A percentile compares a stretch with the other conserved stretches of the same genome.
These are phyloP conservation scores for Thraustochytrium striatum DNA, from an alignment of 352 stramenopile species.

Conservation along the genomic window DNA sequence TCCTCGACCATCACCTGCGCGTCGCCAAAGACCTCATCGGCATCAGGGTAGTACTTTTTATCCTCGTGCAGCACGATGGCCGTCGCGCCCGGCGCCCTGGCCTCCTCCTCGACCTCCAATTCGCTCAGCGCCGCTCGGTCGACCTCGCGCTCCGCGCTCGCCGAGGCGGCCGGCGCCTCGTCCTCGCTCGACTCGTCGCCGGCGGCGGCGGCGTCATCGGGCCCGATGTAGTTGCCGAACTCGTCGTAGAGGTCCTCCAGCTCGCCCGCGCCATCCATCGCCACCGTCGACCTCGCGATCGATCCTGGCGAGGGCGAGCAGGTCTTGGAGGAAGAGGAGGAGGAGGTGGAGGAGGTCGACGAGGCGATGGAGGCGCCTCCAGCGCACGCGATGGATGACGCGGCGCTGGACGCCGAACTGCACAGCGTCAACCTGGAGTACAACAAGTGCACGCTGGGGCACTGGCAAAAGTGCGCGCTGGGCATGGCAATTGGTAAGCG, in stretches of 20 bases:
- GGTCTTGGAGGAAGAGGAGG: too few relatives aligned
- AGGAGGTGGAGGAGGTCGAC: too few relatives aligned
- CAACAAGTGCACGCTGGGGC: background rate
- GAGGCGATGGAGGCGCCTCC: too few relatives aligned
- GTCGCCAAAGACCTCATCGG: constrained; percentile 74
- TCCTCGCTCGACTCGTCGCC: background rate
- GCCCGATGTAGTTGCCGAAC: constrained; percentile 99
- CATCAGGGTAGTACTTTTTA: constrained; percentile 98
- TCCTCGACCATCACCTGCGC: constrained; percentile 95
- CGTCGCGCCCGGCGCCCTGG: constrained; percentile 14
- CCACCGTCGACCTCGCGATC: background rate
- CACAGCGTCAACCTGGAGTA: background rate
- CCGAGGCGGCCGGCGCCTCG: background rate
- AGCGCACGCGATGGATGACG: too few relatives aligned
- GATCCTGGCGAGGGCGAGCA: too few relatives aligned
- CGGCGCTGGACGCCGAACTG: background rate
- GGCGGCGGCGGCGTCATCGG: constrained; percentile 51
- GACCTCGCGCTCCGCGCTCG: background rate
- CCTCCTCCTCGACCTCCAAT: constrained; percentile 60
- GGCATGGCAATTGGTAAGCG: background rate
- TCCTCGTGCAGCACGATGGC: constrained; percentile 98
- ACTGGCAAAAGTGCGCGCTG: constrained; percentile 14
- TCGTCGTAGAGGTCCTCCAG: constrained; percentile 98
- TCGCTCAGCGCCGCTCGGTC: background rate
- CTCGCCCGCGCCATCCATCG: too few relatives aligned